Evolutionary conservation across 2,329 filamentous ascomycete species (phyloP), one percentile per base, ranked within the genome.

Genomic region (Alternaria ventricosa): DNA sequence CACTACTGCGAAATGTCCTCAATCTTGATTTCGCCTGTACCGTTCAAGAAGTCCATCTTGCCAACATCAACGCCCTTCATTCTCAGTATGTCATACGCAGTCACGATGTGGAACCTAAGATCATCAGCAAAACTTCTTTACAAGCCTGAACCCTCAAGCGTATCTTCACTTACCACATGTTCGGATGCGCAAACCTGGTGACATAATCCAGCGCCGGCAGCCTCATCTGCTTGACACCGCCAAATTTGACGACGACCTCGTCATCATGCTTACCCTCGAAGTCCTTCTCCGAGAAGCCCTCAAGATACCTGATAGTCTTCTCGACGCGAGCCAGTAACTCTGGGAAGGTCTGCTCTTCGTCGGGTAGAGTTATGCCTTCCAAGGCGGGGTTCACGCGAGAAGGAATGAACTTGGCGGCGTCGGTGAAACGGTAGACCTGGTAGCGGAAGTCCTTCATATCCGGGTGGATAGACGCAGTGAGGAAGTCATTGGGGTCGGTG

Each of bases 11-110:
- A 13, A 27, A 55, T 1, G 20, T 45, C 8, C 15, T 60, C 55
- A 8, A 60, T 20, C n/a, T 33, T 27, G 4, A 63, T 54, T 5
- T 57, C 25, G 5, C 46, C 36, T 0, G 68, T 67, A 5, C 76
- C 79, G 41, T 74, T 76, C 44, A 88, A 68, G 73, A 81, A 91
- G 71, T 90, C 86, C 56, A 65, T 44, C 83, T 91, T 91, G 33
- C 88, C 88, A 18, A 92, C n/a, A 0, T 82, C 79, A 25, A 90
- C 86, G 2, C 89, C 89, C 78, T 88, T 84, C 71, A 83, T 85
- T 63, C 89, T 82, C 74, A 91, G 72, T 59, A 92, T 87, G 22
- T 78, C 82, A 79, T 92, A 92, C 10, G 87, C 82, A 12, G 84
- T 88, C 4, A 78, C 83, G 13, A 87, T 67, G 73, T 92, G 90